phyloP scores from a whole-genome alignment of 2,329 filamentous ascomycete species.

The Colletotrichum somersetense region DNA sequence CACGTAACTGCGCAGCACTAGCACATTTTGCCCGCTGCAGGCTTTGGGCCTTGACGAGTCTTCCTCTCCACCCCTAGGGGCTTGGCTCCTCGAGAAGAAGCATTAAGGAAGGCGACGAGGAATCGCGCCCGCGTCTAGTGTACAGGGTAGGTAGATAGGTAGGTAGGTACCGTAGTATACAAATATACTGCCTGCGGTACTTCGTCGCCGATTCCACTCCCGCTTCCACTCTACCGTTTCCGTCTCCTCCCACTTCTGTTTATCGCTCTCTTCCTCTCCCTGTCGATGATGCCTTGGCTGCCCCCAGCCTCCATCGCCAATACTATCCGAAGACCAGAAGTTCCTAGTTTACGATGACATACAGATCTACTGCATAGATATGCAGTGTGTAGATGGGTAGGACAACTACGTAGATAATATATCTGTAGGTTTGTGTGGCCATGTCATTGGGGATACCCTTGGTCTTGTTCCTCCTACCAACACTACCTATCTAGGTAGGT shows the following conservation, averaged over 20 bases:
- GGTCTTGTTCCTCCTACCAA: not conserved
- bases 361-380: not conserved
- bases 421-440: not conserved
- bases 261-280: slow-evolving; percentile 3
- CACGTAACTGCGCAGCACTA: slow-evolving; percentile 39
- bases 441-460: not conserved
- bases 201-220: slow-evolving; percentile 25
- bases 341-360: not conserved
- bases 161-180: too few relatives aligned
- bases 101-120: not conserved
- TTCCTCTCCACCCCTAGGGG: slow-evolving; percentile 29
- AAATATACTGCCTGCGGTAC: not conserved
- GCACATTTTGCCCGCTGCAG: slow-evolving; percentile 28
- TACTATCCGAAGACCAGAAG: not conserved
- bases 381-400: not conserved
- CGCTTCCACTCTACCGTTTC: slow-evolving; percentile 28
- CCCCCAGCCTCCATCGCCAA: not conserved
- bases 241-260: not conserved
- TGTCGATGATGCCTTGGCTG: not conserved
- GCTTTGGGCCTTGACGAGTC: slow-evolving; percentile 33
- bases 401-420: too few relatives aligned
- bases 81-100: slow-evolving; percentile 2
- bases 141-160: too few relatives aligned
- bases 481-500: too few relatives aligned
- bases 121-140: not conserved